A percentile compares a stretch with the other conserved stretches of the same genome.
phyloP scores from a whole-genome alignment of 345 rosid species.

The Lagerstroemia speciosa region DNA sequence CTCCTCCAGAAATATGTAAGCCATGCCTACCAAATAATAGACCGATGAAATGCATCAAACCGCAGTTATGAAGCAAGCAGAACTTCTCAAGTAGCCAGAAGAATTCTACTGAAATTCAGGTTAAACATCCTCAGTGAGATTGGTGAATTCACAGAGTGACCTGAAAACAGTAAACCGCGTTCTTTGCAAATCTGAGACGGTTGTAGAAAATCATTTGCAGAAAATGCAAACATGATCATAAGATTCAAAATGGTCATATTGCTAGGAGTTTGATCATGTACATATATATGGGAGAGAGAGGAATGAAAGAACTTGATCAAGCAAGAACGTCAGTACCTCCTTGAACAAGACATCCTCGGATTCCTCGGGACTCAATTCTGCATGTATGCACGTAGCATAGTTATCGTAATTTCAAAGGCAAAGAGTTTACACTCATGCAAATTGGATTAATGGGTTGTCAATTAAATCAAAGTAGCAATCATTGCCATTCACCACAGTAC shows the following conservation, averaged over 20 bases:
- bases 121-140: too few relatives aligned
- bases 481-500: not conserved
- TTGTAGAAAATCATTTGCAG: too few relatives aligned
- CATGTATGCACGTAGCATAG: constrained; percentile 8
- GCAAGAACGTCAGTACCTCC: constrained; percentile 42
- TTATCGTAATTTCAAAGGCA: constrained; percentile 11
- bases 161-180: too few relatives aligned
- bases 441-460: not conserved
- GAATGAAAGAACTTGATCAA: not conserved
- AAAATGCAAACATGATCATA: not conserved
- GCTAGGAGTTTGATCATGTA: not conserved
- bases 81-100: too few relatives aligned
- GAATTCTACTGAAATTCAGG: too few relatives aligned
- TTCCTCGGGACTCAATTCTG: constrained; percentile 93
- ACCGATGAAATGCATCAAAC: constrained; percentile 1
- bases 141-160: too few relatives aligned
- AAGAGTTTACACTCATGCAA: not conserved
- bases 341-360: constrained; percentile 96
- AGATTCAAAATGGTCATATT: not conserved
- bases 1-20: constrained; percentile 97
- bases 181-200: too few relatives aligned
- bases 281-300: not conserved
- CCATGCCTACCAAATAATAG: constrained; percentile 62
- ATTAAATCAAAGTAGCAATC: not conserved
- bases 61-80: too few relatives aligned